Evolutionary conservation across 1,139 yeast genomes (phyloP).

Genomic region (Lodderomyces pseudojiufengensis): DNA sequence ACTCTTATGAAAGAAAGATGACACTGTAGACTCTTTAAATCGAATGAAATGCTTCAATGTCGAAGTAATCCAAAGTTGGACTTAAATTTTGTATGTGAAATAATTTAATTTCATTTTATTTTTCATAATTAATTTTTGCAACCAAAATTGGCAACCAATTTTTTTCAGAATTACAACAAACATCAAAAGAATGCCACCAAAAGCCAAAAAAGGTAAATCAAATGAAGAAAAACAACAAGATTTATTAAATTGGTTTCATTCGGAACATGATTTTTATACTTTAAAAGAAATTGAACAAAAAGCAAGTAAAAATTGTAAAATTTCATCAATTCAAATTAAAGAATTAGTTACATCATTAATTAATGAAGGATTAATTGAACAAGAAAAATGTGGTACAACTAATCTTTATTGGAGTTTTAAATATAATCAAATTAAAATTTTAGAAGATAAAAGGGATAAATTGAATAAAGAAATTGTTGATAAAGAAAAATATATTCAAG

Average conservation of each 20-base stretch:
- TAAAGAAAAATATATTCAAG: slow-evolving; percentile 6
- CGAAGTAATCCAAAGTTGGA: too few relatives aligned
- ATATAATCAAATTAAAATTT: slow-evolving; percentile 26
- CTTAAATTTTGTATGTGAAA: too few relatives aligned
- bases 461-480: slow-evolving; percentile 16
- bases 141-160: too few relatives aligned
- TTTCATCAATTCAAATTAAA: slow-evolving; percentile 49
- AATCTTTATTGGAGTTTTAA: slow-evolving; percentile 54
- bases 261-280: slow-evolving; percentile 38
- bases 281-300: slow-evolving; percentile 48
- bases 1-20: too few relatives aligned
- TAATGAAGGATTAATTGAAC: slow-evolving; percentile 44
- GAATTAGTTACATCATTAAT: slow-evolving; percentile 42
- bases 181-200: slow-evolving; percentile 17
- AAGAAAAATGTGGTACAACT: slow-evolving; percentile 52
- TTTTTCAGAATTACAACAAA: too few relatives aligned
- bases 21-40: too few relatives aligned
- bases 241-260: slow-evolving; percentile 39
- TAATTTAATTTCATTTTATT: too few relatives aligned
- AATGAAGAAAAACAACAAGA: slow-evolving; percentile 38
- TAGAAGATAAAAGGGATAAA: slow-evolving; percentile 11
- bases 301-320: slow-evolving; percentile 44
- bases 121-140: too few relatives aligned
- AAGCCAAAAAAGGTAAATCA: slow-evolving; percentile 23
- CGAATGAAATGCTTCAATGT: too few relatives aligned